These are phyloP conservation scores for Areca catechu DNA, from an alignment of 176 grass and related monocot genomes.

Conservation along the genomic window DNA sequence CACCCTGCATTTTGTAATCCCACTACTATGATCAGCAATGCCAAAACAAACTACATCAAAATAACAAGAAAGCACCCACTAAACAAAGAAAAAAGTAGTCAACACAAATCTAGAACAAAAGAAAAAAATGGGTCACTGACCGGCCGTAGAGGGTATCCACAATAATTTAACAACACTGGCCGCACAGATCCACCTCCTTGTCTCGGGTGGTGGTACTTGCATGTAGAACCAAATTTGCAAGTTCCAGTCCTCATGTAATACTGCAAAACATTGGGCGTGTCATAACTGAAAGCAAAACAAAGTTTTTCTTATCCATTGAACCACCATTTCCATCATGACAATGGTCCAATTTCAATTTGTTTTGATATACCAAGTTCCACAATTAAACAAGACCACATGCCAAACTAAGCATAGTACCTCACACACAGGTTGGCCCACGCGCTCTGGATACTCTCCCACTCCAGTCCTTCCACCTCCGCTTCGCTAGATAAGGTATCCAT, in stretches of 20 bases:
- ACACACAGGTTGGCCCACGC: slow-evolving; percentile 54
- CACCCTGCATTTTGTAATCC: slow-evolving; percentile 44
- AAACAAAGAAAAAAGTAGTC: neutral
- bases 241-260: slow-evolving; percentile 81
- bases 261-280: slow-evolving; percentile 27
- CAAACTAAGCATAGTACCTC: slow-evolving; percentile 42
- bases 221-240: slow-evolving; percentile 76
- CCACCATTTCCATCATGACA: too few relatives aligned
- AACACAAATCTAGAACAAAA: neutral
- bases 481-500: slow-evolving; percentile 8
- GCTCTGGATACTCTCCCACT: slow-evolving; percentile 56
- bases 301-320: too few relatives aligned
- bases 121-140: slow-evolving; percentile 33
- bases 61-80: too few relatives aligned
- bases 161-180: slow-evolving; percentile 45
- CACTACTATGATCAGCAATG: too few relatives aligned
- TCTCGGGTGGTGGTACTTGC: slow-evolving; percentile 87
- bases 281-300: too few relatives aligned
- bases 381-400: slow-evolving; percentile 8
- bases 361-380: too few relatives aligned
- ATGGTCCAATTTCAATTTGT: too few relatives aligned
- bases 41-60: too few relatives aligned
- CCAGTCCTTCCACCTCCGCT: slow-evolving; percentile 16
- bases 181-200: slow-evolving; percentile 34
- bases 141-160: slow-evolving; percentile 55